A percentile compares a stretch with the other conserved stretches of the same genome.
phyloP scores from a whole-genome alignment of 345 rosid genomes.

The Brassica cretica region DNA sequence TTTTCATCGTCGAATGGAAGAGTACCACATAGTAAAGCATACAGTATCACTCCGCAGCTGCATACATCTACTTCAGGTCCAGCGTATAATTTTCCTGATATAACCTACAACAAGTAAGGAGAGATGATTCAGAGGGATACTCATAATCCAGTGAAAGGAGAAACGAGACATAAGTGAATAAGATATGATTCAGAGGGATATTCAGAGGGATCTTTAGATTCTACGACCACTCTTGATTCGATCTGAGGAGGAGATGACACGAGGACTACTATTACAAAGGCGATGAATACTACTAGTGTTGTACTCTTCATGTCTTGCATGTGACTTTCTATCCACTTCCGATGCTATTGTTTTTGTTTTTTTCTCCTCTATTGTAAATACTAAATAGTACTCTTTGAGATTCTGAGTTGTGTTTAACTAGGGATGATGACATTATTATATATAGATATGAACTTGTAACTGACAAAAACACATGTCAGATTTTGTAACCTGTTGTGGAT shows the following conservation, averaged over 20 bases:
- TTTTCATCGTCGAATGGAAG: conserved; percentile 98
- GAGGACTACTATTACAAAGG: background rate
- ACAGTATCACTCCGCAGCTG: conserved; percentile 96
- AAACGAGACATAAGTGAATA: background rate
- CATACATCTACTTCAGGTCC: conserved; percentile 99
- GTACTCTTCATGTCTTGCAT: background rate
- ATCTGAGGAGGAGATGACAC: background rate
- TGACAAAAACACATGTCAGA: background rate
- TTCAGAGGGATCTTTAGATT: too few relatives aligned
- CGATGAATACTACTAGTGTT: background rate
- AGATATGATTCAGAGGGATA: too few relatives aligned
- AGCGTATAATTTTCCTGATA: conserved; percentile 85
- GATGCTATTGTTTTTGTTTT: background rate
- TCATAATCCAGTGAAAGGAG: background rate
- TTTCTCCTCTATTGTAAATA: background rate
- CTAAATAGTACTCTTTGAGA: background rate
- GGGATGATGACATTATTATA: background rate
- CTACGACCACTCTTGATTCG: background rate
- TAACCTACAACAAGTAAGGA: conserved; percentile 48
- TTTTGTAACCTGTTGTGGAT: background rate
- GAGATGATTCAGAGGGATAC: background rate
- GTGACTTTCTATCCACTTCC: background rate
- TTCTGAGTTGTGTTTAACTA: background rate
- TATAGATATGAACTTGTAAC: background rate
- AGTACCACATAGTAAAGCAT: conserved; percentile 86